Base-by-base conservation (phyloP, 208 protist species). In the Wallacemonas sp. region DNA sequence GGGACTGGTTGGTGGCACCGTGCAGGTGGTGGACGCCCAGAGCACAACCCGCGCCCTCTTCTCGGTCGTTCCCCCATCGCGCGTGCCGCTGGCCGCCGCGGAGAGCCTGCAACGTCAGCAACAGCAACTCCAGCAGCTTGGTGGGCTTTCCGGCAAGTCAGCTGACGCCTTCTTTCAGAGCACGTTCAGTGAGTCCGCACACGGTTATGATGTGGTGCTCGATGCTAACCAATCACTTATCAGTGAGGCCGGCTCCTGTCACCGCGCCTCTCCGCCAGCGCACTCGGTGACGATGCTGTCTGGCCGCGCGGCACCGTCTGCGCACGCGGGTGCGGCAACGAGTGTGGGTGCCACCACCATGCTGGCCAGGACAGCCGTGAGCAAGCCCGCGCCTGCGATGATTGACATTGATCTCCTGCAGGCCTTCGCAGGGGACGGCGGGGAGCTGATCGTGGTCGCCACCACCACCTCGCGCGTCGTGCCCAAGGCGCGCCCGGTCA, bases 21-120 rank as follows among this genome's bases (percentile, higher is more conserved):
- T 63, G 39, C 57, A 63, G 34, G 11, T 63, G 57, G 5, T 63
- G 17, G 57, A 63, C 52, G 52, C 32, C 12, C 30, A 39, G n/a
- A 58, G 30, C 30, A 58, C 19, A 14, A 58, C 16, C 19, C 52
- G 52, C 26, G 52, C 52, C 4, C 30, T 58, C 30, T 34, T 58
- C 52, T 58, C 52, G 8, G 30, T 58, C 30, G 30, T 27, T 0
- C 12, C 52, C 2, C 52, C 52, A 19, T 58, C 26, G 14, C 32
- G 52, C 32, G n/a, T 58, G 26, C 30, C 52, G 8, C 29, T 39
- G 29, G 23, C 26, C 29, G 52, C 32, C 29, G 11, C 52, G 30
- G 30, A 58, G 47, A n/a, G 14, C 6, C 49, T 30, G 24, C 49
- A 29, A 6, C 5, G 41, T n/a, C n/a, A n/a, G n/a, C n/a, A n/a